A percentile compares a stretch with the other conserved stretches of the same genome.
These are phyloP conservation scores for Laburnicola sp. DNA, from an alignment of 2,329 filamentous ascomycete genomes.

Conservation along the genomic window DNA sequence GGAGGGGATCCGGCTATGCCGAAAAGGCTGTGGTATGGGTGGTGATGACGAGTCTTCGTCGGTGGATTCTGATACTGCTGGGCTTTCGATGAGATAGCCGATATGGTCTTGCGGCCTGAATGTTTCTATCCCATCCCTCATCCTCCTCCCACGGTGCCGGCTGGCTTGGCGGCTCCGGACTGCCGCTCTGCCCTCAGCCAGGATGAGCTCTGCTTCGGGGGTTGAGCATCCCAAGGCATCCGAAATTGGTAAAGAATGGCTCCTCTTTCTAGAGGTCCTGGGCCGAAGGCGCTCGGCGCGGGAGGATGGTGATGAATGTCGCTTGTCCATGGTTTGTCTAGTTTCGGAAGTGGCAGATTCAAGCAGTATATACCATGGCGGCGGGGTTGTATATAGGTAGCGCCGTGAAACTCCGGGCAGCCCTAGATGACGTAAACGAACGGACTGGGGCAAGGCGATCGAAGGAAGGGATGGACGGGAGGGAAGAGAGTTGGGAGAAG, in stretches of 20 bases:
- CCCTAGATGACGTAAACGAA: slow-evolving; percentile 13
- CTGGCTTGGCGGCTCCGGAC: slow-evolving; percentile 33
- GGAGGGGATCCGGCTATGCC: slow-evolving; percentile 35
- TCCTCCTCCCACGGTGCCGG: slow-evolving; percentile 26
- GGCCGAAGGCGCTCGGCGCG: slow-evolving; percentile 27
- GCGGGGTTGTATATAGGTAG: slow-evolving; percentile 22
- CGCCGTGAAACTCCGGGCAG: slow-evolving; percentile 11
- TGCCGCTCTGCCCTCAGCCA: slow-evolving; percentile 42
- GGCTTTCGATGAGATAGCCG: slow-evolving; percentile 26
- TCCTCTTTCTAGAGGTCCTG: slow-evolving; percentile 34
- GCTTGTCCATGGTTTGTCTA: slow-evolving; percentile 30
- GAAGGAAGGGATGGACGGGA: slow-evolving; percentile 18
- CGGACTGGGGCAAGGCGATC: slow-evolving; percentile 10
- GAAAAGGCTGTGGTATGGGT: slow-evolving; percentile 8
- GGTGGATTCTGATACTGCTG: slow-evolving; percentile 13
- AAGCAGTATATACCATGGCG: slow-evolving; percentile 27
- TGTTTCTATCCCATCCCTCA: slow-evolving; percentile 22
- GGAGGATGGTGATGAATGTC: slow-evolving; percentile 26
- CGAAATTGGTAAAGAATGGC: slow-evolving; percentile 41
- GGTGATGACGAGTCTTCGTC: slow-evolving; percentile 18
- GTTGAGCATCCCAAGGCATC: slow-evolving; percentile 43
- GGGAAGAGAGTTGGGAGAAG: slow-evolving; percentile 11
- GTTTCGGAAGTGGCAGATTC: slow-evolving; percentile 21
- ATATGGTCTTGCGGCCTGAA: slow-evolving; percentile 38
- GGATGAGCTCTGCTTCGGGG: slow-evolving; percentile 39